These are phyloP conservation scores for Phytophthora foliorum DNA, from an alignment of 352 stramenopile genomes.

Conservation along the genomic window DNA sequence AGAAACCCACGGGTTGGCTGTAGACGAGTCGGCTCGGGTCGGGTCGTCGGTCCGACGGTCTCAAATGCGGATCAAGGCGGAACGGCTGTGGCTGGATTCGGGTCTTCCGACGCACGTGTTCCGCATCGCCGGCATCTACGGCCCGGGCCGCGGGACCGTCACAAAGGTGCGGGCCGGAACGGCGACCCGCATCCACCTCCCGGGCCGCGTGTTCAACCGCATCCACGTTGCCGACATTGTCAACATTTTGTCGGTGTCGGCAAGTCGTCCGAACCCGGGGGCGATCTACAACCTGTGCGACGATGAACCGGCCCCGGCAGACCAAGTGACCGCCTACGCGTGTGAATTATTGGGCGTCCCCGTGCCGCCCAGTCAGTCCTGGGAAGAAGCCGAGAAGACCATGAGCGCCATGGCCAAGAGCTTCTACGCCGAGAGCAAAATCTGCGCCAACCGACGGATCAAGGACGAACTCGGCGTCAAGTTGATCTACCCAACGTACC, in stretches of 20 bases:
- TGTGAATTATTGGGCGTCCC: conserved; percentile 74
- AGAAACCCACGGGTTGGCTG: conserved; percentile 83
- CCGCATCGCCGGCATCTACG: conserved; percentile 94
- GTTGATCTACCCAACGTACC: conserved; percentile 82
- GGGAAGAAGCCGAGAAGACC: conserved; percentile 74
- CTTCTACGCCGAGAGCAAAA: conserved; percentile 90
- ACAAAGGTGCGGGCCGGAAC: conserved; percentile 78
- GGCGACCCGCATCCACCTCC: conserved; percentile 77
- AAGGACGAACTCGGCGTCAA: conserved; percentile 80
- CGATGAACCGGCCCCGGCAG: conserved; percentile 84
- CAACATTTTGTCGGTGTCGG: conserved; percentile 77
- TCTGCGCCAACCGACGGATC: conserved; percentile 78
- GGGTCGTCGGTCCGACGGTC: conserved; percentile 71
- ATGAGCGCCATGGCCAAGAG: conserved; percentile 91
- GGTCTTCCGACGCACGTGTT: conserved; percentile 87
- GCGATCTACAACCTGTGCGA: conserved; percentile 93
- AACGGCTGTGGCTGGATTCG: conserved; percentile 80
- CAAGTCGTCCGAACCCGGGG: conserved; percentile 61
- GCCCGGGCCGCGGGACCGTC: conserved; percentile 83
- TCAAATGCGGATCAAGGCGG: conserved; percentile 81
- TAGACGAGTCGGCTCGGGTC: conserved; percentile 87
- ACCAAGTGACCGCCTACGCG: conserved; percentile 83
- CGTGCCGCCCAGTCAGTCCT: conserved; percentile 61
- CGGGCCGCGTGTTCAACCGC: conserved; percentile 86
- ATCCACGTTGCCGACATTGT: conserved; percentile 94